These are phyloP conservation scores for Tillandsia fasciculata DNA, from an alignment of 176 grass and related monocot genomes.

Conservation along the genomic window DNA sequence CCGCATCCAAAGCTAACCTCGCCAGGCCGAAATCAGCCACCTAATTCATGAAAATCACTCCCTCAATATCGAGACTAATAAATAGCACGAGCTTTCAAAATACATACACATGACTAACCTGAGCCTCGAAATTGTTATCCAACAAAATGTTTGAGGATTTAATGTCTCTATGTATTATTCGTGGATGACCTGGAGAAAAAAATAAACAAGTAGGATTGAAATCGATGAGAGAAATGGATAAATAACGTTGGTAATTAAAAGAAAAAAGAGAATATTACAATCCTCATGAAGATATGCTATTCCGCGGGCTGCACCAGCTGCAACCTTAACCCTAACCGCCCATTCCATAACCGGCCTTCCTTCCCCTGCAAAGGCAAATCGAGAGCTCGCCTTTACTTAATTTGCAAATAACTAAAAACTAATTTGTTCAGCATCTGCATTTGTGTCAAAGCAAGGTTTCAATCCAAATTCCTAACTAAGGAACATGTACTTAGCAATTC, in stretches of 20 bases:
- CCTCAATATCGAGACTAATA: background rate
- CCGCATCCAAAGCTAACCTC: slow-evolving; percentile 76
- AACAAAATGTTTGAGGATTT: slow-evolving; percentile 98
- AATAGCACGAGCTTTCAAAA: too few species aligned
- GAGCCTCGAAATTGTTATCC: slow-evolving; percentile 78
- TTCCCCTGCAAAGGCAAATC: slow-evolving; percentile 25
- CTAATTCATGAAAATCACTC: slow-evolving; percentile 24
- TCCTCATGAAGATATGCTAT: slow-evolving; percentile 94
- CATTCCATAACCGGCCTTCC: slow-evolving; percentile 62
- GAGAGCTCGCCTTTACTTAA: background rate
- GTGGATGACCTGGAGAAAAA: slow-evolving; percentile 55
- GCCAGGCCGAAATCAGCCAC: slow-evolving; percentile 94
- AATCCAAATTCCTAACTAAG: too few species aligned
- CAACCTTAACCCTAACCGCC: slow-evolving; percentile 60
- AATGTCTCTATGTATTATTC: slow-evolving; percentile 95
- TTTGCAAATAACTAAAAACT: too few species aligned
- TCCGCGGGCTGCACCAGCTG: slow-evolving; percentile 75
- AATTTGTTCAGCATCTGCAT: too few species aligned
- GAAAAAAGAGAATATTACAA: slow-evolving; percentile 45
- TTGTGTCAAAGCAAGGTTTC: background rate
- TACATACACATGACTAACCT: slow-evolving; percentile 16
- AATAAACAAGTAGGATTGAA: slow-evolving; percentile 13
- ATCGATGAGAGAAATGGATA: slow-evolving; percentile 4
- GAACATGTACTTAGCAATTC: too few species aligned
- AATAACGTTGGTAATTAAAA: background rate